Evolutionary conservation across 2,329 filamentous ascomycete species (phyloP).

Genomic region (Clonostachys byssicola): DNA sequence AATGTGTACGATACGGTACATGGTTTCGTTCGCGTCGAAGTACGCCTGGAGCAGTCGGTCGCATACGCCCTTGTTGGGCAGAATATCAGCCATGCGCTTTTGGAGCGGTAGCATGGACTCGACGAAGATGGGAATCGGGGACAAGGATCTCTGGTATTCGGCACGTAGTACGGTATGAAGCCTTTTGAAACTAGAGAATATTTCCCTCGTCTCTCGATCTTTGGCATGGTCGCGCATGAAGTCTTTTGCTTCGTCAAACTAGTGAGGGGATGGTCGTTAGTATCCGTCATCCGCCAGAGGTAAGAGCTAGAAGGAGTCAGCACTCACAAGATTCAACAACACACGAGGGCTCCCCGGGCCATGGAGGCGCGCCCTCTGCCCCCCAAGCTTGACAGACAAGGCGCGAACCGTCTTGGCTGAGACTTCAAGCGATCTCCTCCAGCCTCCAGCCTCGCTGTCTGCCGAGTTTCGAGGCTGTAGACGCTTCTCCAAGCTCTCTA

Average conservation of each 20-base stretch:
- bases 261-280: neutral
- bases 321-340: slow-evolving; percentile 46
- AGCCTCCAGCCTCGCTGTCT: slow-evolving; percentile 15
- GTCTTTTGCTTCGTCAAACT: slow-evolving; percentile 51
- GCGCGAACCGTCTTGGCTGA: slow-evolving; percentile 36
- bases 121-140: slow-evolving; percentile 51
- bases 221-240: slow-evolving; percentile 39
- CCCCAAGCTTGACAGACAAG: slow-evolving; percentile 42
- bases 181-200: slow-evolving; percentile 38
- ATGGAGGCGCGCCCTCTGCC: slow-evolving; percentile 43
- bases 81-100: slow-evolving; percentile 53
- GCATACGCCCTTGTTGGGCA: slow-evolving; percentile 46
- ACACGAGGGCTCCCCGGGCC: slow-evolving; percentile 50
- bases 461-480: slow-evolving; percentile 29
- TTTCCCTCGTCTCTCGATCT: slow-evolving; percentile 31
- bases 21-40: slow-evolving; percentile 43
- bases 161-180: slow-evolving; percentile 43
- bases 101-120: slow-evolving; percentile 55
- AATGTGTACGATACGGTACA: slow-evolving; percentile 49
- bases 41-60: slow-evolving; percentile 45
- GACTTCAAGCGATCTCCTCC: neutral
- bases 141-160: slow-evolving; percentile 38
- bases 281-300: neutral
- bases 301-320: neutral
- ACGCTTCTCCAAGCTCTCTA: slow-evolving; percentile 44